phyloP scores from a whole-genome alignment of 2,329 filamentous ascomycete species.

The Sporothrix inflata region DNA sequence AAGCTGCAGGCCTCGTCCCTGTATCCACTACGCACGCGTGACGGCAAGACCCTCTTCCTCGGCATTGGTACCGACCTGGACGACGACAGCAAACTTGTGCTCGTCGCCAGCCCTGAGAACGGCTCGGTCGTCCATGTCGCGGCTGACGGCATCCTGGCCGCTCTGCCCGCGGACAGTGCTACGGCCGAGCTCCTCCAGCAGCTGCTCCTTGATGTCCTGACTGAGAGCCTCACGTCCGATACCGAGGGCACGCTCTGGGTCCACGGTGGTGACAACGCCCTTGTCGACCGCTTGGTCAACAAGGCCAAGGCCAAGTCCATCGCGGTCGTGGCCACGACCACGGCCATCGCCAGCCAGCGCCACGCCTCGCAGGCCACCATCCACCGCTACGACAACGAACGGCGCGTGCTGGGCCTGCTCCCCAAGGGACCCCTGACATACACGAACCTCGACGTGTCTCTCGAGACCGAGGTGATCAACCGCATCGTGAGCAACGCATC shows the following conservation, averaged over 20 bases:
- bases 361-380: slow-evolving; percentile 13
- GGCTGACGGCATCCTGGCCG: background rate
- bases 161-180: background rate
- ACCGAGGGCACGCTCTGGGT: slow-evolving; percentile 26
- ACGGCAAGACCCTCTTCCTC: slow-evolving; percentile 23
- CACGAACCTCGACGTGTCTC: background rate
- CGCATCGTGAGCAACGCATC: slow-evolving; percentile 23
- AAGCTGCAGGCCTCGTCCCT: slow-evolving; percentile 27
- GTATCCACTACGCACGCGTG: slow-evolving; percentile 27
- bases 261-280: slow-evolving; percentile 23
- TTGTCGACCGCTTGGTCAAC: slow-evolving; percentile 14
- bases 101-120: slow-evolving; percentile 17
- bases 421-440: slow-evolving; percentile 25
- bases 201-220: slow-evolving; percentile 22
- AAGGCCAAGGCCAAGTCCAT: slow-evolving; percentile 20
- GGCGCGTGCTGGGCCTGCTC: slow-evolving; percentile 24
- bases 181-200: slow-evolving; percentile 6
- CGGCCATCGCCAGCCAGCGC: background rate
- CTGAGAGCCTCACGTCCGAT: slow-evolving; percentile 24
- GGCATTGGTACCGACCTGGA: slow-evolving; percentile 16
- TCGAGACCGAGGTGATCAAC: slow-evolving; percentile 23
- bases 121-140: slow-evolving; percentile 20
- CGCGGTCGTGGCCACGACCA: slow-evolving; percentile 20
- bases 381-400: slow-evolving; percentile 28
- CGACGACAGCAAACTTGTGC: background rate